Percentiles rank a stretch among this genome's conserved stretches.
phyloP scores from a whole-genome alignment of 2,329 filamentous ascomycete species.

The Pseudogymnoascus sp. region DNA sequence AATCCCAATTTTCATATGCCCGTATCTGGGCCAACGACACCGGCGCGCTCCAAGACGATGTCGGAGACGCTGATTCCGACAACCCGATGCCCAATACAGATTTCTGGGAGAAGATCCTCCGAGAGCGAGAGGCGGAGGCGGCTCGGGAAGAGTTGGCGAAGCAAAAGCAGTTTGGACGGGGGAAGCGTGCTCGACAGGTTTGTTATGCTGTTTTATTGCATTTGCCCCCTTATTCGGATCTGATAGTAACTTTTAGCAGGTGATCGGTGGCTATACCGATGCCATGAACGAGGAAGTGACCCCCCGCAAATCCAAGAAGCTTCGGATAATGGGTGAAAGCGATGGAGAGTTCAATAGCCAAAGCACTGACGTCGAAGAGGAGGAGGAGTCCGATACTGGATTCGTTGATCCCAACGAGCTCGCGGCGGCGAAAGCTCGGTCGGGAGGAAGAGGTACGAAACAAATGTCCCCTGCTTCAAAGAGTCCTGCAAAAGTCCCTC shows the following conservation, averaged over 20 bases:
- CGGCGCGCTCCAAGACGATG: conserved; percentile 55
- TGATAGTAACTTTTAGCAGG: conserved; percentile 8
- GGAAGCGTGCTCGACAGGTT: conserved; percentile 50
- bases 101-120: conserved; percentile 86
- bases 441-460: conserved; percentile 5
- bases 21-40: conserved; percentile 86
- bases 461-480: neutral
- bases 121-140: conserved; percentile 71
- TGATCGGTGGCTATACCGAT: conserved; percentile 13
- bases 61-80: conserved; percentile 46
- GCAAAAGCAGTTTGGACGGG: conserved; percentile 73
- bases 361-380: conserved; percentile 12
- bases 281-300: conserved; percentile 14
- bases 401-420: neutral
- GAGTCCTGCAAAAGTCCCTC: neutral
- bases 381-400: conserved; percentile 11
- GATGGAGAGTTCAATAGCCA: conserved; percentile 16
- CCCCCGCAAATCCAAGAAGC: neutral
- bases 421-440: neutral
- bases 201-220: conserved; percentile 11
- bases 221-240: neutral
- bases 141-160: conserved; percentile 61
- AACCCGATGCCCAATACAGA: conserved; percentile 52
- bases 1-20: conserved; percentile 82
- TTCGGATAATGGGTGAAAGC: neutral